Percentiles rank a stretch among this genome's conserved stretches.
phyloP scores from a whole-genome alignment of 139 green algal species.

The Bryopsis sp. region DNA sequence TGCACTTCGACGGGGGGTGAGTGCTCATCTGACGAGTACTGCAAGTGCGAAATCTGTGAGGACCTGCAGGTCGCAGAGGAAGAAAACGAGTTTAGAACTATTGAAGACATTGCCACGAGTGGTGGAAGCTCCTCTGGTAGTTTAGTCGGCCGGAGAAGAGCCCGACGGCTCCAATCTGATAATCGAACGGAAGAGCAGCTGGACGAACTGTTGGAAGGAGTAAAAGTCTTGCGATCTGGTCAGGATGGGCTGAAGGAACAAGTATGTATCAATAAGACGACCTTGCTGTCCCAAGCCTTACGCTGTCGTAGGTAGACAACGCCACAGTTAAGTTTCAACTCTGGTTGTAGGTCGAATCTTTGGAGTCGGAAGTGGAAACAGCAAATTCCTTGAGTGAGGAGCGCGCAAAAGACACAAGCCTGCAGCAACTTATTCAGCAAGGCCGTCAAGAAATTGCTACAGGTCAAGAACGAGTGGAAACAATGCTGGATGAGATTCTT shows the following conservation, averaged over 20 bases:
- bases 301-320: neutral
- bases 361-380: slow-evolving; percentile 43
- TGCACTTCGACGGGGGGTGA: slow-evolving; percentile 33
- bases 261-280: no score
- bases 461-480: slow-evolving; percentile 36
- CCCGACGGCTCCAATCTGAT: neutral
- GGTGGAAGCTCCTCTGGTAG: slow-evolving; percentile 10
- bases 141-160: neutral
- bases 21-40: slow-evolving; percentile 28
- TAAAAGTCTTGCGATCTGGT: slow-evolving; percentile 32
- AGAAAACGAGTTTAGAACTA: slow-evolving; percentile 29
- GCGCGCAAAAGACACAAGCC: slow-evolving; percentile 38
- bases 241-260: slow-evolving; percentile 28
- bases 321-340: neutral
- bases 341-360: slow-evolving; percentile 26
- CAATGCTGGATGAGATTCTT: slow-evolving; percentile 52
- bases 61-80: slow-evolving; percentile 6
- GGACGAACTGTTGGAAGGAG: slow-evolving; percentile 10
- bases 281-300: neutral
- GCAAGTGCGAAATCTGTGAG: slow-evolving; percentile 37
- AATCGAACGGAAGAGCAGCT: slow-evolving; percentile 8
- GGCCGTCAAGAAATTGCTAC: slow-evolving; percentile 44
- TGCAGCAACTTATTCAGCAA: slow-evolving; percentile 52
- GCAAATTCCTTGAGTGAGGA: slow-evolving; percentile 44
- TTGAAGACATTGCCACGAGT: slow-evolving; percentile 22